Percentiles rank a stretch among this genome's conserved stretches.
Evolutionary conservation across 2,329 filamentous ascomycete genomes (phyloP).

Genomic region (Alternaria postmessia): DNA sequence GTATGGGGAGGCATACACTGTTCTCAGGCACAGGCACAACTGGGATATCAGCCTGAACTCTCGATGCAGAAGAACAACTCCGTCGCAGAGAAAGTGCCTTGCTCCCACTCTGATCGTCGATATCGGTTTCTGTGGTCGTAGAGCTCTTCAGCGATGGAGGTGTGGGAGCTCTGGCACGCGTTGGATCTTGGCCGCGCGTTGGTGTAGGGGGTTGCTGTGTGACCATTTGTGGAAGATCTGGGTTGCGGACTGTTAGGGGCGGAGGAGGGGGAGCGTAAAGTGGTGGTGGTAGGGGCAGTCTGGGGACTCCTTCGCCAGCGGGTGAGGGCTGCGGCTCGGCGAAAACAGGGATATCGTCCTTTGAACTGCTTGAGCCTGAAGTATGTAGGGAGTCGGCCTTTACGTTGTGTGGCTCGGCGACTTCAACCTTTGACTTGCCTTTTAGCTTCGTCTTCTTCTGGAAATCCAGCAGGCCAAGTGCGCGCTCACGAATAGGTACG

Average conservation of each 20-base stretch:
- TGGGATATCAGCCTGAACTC: not conserved
- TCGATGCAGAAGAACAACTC: not conserved
- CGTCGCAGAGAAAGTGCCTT: not conserved
- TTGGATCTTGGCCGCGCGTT: not conserved
- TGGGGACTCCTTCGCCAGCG: not conserved
- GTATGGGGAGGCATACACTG: not conserved
- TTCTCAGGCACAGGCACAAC: not conserved
- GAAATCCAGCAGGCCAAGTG: not conserved
- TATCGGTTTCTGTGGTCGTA: not conserved
- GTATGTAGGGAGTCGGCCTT: not conserved
- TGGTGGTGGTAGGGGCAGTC: too few species aligned
- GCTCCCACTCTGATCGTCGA: not conserved
- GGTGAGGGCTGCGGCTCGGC: too few species aligned
- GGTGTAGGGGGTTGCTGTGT: not conserved
- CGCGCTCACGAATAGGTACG: not conserved
- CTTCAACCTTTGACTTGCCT: not conserved
- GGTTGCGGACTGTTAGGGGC: not conserved
- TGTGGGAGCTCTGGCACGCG: not conserved
- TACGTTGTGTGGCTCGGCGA: not conserved
- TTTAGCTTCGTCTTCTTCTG: not conserved
- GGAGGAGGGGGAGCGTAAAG: not conserved
- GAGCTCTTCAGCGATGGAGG: not conserved
- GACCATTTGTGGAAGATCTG: not conserved
- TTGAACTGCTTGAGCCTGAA: fast-evolving
- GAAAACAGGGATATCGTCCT: too few species aligned